Conservation (phyloP, 352 stramenopile genomes). For the Pythium rishiriense region DNA sequence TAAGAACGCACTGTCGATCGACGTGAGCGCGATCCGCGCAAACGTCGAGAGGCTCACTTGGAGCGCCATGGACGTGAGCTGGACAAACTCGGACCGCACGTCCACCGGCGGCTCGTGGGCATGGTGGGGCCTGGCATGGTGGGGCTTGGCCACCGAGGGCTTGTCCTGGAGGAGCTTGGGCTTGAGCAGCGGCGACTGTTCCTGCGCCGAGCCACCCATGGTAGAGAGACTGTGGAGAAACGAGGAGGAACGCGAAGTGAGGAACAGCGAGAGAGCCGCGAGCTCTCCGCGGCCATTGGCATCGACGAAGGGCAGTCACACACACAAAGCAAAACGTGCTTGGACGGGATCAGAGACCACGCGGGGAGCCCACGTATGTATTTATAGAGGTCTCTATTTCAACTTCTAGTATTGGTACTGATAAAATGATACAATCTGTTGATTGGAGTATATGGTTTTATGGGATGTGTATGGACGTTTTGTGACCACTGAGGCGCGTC, state of each 20-base stretch:
- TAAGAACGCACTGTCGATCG: conserved; percentile 78
- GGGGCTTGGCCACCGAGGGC: conserved; percentile 6
- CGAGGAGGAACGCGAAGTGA: not conserved
- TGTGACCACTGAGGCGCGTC: not conserved
- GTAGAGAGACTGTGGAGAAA: not conserved
- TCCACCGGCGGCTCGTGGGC: conserved; percentile 47
- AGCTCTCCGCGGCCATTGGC: not conserved
- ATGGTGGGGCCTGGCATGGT: not conserved
- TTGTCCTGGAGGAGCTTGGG: conserved; percentile 10
- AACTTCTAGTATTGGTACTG: not conserved
- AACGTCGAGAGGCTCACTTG: conserved; percentile 81
- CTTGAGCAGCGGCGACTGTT: conserved; percentile 29
- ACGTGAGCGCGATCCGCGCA: conserved; percentile 72
- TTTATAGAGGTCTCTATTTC: not conserved
- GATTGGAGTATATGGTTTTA: not conserved
- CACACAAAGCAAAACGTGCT: conserved; percentile 6
- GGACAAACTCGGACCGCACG: conserved; percentile 55
- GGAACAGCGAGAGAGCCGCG: not conserved
- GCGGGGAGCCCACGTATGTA: not conserved
- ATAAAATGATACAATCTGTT: not conserved
- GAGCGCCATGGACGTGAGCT: conserved; percentile 73
- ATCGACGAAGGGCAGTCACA: not conserved
- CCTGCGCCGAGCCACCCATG: conserved; percentile 13
- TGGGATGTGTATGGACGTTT: not conserved
- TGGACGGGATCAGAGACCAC: conserved; percentile 2